Percentiles rank a stretch among this genome's conserved stretches.
Conservation (phyloP, 108 stramenopile genomes). For the Cyclotella sp. region DNA sequence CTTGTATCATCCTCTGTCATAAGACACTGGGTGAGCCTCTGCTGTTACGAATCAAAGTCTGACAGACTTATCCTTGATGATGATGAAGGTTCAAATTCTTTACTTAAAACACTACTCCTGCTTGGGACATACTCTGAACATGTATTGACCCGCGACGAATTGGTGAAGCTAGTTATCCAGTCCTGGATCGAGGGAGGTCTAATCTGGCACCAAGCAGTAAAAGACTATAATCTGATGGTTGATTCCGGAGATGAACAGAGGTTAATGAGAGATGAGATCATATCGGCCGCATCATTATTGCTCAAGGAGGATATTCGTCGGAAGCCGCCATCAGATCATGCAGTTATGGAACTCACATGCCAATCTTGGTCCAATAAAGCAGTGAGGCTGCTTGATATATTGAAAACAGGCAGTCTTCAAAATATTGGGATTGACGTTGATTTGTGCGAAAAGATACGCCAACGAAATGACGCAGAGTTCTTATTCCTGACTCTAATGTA, state of each 20-base stretch:
- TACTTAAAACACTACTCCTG: slow-evolving; percentile 57
- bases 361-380: slow-evolving; percentile 64
- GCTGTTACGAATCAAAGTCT: slow-evolving; percentile 30
- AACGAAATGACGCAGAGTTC: slow-evolving; percentile 31
- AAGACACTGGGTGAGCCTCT: slow-evolving; percentile 48
- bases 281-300: slow-evolving; percentile 31
- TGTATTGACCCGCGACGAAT: slow-evolving; percentile 25
- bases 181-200: slow-evolving; percentile 64
- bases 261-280: slow-evolving; percentile 31
- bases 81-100: slow-evolving; percentile 46
- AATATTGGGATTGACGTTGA: slow-evolving; percentile 49
- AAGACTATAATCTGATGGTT: slow-evolving; percentile 12
- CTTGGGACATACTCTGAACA: slow-evolving; percentile 19
- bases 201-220: slow-evolving; percentile 52
- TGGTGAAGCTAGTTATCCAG: slow-evolving; percentile 41
- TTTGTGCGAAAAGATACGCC: slow-evolving; percentile 28
- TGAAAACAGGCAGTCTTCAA: slow-evolving; percentile 24
- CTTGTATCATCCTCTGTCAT: slow-evolving; percentile 55
- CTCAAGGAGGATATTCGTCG: slow-evolving; percentile 24
- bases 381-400: slow-evolving; percentile 51
- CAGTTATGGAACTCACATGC: slow-evolving; percentile 37
- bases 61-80: slow-evolving; percentile 31
- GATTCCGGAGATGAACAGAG: slow-evolving; percentile 1
- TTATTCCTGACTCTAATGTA: slow-evolving; percentile 51
- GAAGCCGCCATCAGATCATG: slow-evolving; percentile 34